Conservation (phyloP, 2,329 filamentous ascomycete genomes). For the Ceratocystis eucalypticola region DNA sequence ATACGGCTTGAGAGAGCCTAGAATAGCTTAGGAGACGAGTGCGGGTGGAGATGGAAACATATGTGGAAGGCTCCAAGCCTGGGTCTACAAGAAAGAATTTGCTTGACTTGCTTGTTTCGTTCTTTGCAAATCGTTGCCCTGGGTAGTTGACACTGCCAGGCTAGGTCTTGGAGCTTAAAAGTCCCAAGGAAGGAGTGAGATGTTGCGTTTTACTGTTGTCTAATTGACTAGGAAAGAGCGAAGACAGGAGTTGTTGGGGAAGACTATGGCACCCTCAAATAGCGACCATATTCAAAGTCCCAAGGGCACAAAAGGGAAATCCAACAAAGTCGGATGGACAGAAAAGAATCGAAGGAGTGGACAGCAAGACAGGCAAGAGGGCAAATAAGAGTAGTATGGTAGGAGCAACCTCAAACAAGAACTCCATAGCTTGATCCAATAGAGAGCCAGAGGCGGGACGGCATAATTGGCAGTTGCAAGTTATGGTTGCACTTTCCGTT, state of each 20-base stretch:
- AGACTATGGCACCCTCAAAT: background rate
- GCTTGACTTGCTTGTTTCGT: no score
- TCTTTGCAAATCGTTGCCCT: no score
- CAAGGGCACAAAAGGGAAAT: background rate
- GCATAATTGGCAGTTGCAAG: background rate
- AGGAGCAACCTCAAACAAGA: constrained; percentile 3
- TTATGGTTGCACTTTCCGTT: background rate
- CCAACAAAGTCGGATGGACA: background rate
- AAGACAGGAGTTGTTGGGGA: background rate
- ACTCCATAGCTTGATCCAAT: background rate
- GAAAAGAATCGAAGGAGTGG: background rate
- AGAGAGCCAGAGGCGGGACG: background rate
- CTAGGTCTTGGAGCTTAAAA: background rate
- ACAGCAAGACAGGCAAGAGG: background rate
- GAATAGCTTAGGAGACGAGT: background rate
- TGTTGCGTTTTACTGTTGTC: background rate
- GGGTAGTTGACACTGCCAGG: no score
- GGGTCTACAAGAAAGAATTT: background rate
- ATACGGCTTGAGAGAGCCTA: background rate
- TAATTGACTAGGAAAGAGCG: background rate
- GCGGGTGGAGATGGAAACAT: background rate
- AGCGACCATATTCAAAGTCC: background rate
- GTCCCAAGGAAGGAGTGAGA: background rate
- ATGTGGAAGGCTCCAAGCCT: background rate
- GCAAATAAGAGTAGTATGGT: background rate